Conservation (phyloP, 1,139 yeast genomes). For the Yamadazyma triangularis region DNA sequence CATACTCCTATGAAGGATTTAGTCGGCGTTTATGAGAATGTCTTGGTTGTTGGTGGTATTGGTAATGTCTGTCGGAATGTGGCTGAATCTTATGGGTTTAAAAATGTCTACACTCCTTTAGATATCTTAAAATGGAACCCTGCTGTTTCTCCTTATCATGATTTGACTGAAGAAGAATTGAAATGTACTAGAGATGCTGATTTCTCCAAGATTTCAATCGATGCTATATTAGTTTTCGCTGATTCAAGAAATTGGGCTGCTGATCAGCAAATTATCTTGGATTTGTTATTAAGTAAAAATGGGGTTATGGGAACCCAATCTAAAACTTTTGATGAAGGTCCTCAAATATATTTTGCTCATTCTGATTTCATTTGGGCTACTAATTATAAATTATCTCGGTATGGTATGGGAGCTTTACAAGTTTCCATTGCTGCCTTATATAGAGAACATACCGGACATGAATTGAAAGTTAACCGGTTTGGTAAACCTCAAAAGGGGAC, state of each 20-base stretch:
- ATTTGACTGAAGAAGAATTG: constrained; percentile 65
- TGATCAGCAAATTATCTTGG: constrained; percentile 82
- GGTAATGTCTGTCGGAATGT: constrained; percentile 79
- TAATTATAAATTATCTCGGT: constrained; percentile 70
- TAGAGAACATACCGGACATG: constrained; percentile 76
- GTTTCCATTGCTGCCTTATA: constrained; percentile 79
- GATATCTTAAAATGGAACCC: constrained; percentile 85
- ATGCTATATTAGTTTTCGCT: constrained; percentile 75
- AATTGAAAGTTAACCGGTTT: constrained; percentile 69
- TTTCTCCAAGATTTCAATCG: constrained; percentile 58
- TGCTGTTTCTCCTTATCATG: constrained; percentile 76
- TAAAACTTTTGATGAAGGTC: constrained; percentile 69
- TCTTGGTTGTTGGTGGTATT: constrained; percentile 80
- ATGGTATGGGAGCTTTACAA: constrained; percentile 89
- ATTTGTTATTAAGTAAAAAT: constrained; percentile 63
- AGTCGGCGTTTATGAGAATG: constrained; percentile 60
- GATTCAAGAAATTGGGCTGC: constrained; percentile 89
- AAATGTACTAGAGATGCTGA: constrained; percentile 55
- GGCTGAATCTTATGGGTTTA: constrained; percentile 73
- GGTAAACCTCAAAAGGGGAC: constrained; percentile 88
- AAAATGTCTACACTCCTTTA: constrained; percentile 71
- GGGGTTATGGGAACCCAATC: constrained; percentile 82
- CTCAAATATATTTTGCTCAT: constrained; percentile 79
- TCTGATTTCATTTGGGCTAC: constrained; percentile 90
- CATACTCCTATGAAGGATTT: constrained; percentile 87